phyloP scores from a whole-genome alignment of 176 grass and related monocot species.

The Rhynchospora breviuscula region DNA sequence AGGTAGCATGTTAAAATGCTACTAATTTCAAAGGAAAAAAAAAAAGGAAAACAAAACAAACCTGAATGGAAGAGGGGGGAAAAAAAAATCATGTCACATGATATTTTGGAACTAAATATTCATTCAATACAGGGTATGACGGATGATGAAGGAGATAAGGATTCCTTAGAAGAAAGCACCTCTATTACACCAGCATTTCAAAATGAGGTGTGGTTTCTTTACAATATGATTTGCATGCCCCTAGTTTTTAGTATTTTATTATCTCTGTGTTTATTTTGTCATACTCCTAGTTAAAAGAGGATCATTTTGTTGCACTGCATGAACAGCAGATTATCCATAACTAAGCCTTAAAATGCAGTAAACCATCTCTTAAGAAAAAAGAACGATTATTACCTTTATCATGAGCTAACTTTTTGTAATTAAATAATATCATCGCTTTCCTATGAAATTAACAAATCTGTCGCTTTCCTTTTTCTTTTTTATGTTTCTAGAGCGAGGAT shows the following conservation, averaged over 20 bases:
- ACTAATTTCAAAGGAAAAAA: no score
- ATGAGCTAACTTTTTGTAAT: neutral
- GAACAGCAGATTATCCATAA: neutral
- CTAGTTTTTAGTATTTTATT: neutral
- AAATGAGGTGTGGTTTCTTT: neutral
- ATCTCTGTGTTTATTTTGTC: neutral
- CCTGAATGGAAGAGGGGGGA: neutral
- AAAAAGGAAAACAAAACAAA: neutral
- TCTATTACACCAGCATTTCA: neutral
- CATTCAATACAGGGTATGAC: conserved; percentile 60
- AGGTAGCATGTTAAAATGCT: no score
- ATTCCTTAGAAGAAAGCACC: conserved; percentile 31
- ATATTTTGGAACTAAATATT: neutral
- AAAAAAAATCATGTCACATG: neutral
- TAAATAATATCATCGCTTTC: neutral
- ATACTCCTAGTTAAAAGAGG: neutral
- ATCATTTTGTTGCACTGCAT: neutral
- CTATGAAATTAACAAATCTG: neutral
- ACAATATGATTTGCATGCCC: neutral
- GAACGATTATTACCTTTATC: neutral
- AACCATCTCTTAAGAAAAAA: neutral
- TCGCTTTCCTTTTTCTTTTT: neutral
- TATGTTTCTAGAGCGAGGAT: conserved; percentile 16
- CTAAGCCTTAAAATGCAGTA: neutral
- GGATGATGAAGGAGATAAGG: conserved; percentile 38